phyloP scores from a whole-genome alignment of 495 filamentous ascomycete species.

The Trichoderma asperelloides region DNA sequence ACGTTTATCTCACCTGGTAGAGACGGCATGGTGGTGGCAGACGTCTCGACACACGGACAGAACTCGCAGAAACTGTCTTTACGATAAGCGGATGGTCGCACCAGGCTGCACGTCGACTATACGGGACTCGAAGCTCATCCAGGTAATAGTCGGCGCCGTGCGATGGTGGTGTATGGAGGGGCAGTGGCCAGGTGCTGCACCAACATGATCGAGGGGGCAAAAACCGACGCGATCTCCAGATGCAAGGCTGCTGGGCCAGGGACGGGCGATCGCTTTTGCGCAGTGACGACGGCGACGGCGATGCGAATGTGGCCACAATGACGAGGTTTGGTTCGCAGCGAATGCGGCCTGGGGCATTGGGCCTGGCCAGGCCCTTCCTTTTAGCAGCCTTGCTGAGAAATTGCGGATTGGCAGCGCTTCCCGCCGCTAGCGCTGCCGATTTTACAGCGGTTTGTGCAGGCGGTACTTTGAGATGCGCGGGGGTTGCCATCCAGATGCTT shows the following conservation, averaged over 20 bases:
- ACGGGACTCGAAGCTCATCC: neutral
- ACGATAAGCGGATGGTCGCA: neutral
- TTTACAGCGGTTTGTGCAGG: neutral
- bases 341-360: neutral
- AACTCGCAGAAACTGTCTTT: neutral
- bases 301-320: neutral
- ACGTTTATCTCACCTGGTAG: conserved; percentile 8
- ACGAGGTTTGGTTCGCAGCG: neutral
- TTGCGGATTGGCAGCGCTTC: neutral
- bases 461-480: neutral
- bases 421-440: neutral
- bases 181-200: conserved; percentile 24
- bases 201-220: conserved; percentile 25
- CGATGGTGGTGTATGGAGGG: conserved; percentile 21
- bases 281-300: neutral
- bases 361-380: neutral
- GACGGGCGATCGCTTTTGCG: neutral
- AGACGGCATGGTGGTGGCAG: conserved; percentile 5
- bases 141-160: conserved; percentile 21
- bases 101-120: conserved; percentile 7
- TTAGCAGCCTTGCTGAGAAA: neutral
- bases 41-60: no score
- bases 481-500: neutral
- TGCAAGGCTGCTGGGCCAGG: conserved; percentile 9
- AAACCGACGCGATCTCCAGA: conserved; percentile 17